Evolutionary conservation across 2,329 filamentous ascomycete species (phyloP).

Genomic region (Aaosphaeria pasadenensis): DNA sequence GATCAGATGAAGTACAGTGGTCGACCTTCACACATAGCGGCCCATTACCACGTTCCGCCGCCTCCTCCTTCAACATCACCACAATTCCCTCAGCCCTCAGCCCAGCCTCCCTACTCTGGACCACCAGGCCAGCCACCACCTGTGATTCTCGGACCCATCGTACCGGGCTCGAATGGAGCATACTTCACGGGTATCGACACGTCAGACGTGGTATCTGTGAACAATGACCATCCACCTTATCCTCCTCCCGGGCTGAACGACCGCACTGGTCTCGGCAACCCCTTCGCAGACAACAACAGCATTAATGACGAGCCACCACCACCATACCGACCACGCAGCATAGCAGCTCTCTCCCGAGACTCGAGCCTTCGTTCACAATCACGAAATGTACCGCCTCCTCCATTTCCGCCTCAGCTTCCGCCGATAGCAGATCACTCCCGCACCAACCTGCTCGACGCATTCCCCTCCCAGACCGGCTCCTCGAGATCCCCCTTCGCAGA

Average conservation of each 20-base stretch:
- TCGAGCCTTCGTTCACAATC: conserved; percentile 23
- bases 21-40: conserved; percentile 1
- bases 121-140: conserved; percentile 11
- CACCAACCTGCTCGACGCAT: conserved; percentile 16
- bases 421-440: conserved; percentile 13
- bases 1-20: conserved; percentile 27
- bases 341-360: conserved; percentile 28
- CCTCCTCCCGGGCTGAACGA: conserved; percentile 4
- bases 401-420: too few relatives aligned
- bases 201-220: conserved; percentile 31
- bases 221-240: conserved; percentile 5
- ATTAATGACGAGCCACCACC: conserved; percentile 32
- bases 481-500: conserved; percentile 32
- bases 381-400: too few relatives aligned
- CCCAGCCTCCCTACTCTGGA: conserved; percentile 1
- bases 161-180: conserved; percentile 24
- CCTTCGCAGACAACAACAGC: conserved; percentile 28
- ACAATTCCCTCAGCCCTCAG: not conserved
- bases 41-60: not conserved
- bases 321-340: conserved; percentile 34
- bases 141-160: conserved; percentile 34
- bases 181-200: conserved; percentile 40
- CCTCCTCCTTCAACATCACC: not conserved
- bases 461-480: conserved; percentile 5
- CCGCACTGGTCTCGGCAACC: conserved; percentile 19